Evolutionary conservation across 2,329 filamentous ascomycete species (phyloP), one percentile per base, ranked within the genome.

Genomic region (Lecanicillium sp.): DNA sequence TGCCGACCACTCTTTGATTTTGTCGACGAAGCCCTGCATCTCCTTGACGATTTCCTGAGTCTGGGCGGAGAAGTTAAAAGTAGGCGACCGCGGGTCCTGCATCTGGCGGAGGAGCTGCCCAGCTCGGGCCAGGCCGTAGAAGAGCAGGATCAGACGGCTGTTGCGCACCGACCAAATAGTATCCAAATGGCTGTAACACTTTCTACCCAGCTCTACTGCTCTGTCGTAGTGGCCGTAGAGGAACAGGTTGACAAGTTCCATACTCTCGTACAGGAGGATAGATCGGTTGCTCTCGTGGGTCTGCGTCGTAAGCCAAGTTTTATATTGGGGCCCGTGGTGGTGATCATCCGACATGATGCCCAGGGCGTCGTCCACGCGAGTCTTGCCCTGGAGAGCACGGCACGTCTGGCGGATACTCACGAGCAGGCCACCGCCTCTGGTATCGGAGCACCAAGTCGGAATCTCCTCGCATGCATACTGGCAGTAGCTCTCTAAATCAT

Each of bases 301-400:
- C 56, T 65, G 77, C 30, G 61, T 68, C 58, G 51, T 66, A 44
- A 75, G 67, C 79, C 79, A 87, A 39, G 64, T 74, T 74, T 74
- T 82, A 64, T 84, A 85, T 2, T 64, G 62, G 2, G 62, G 55
- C 1, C 78, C 72, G 48, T 78, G 73, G 58, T 90, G 86, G 37
- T 79, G 72, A n/a, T 79, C 71, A 54, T 90, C 86, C 33, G 73
- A 78, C 69, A 90, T 76, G 10, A 90, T 72, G 15, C 75, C 69
- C 0, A 70, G 58, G 0, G 81, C 65, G 9, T 75, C 67, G 10
- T 67, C 63, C 3, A 66, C 65, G 10, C 65, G 65, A 0, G 87
- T 90, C 62, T 89, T 90, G 46, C 87, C 87, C 60, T 89, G 84
- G 17, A 90, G 66, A 19, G 87, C 84, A 41, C 84, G 78, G 43